These are phyloP conservation scores for Aspergillus neoniger DNA, from an alignment of 2,329 filamentous ascomycete species.

Conservation along the genomic window DNA sequence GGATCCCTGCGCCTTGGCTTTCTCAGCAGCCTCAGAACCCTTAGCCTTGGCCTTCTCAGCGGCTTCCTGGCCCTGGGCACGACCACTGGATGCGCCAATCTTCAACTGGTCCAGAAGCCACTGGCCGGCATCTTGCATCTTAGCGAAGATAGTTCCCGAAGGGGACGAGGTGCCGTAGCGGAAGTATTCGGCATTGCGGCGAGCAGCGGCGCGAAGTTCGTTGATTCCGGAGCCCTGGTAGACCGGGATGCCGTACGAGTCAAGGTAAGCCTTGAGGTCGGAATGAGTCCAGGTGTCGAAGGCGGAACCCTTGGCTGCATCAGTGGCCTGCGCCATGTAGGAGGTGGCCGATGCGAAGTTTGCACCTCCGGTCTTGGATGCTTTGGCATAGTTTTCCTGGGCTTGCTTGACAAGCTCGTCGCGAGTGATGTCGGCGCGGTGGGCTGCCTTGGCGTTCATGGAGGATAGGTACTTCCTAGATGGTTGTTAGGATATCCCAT, in stretches of 20 bases:
- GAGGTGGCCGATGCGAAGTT: conserved; percentile 67
- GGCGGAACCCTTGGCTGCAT: conserved; percentile 62
- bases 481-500: not conserved
- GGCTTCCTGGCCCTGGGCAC: conserved; percentile 51
- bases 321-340: conserved; percentile 67
- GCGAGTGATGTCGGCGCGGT: conserved; percentile 66
- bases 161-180: conserved; percentile 71
- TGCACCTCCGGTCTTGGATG: conserved; percentile 49
- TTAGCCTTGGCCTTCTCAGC: conserved; percentile 46
- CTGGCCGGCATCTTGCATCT: conserved; percentile 52
- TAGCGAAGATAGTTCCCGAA: conserved; percentile 65
- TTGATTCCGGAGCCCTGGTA: conserved; percentile 70
- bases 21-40: conserved; percentile 46
- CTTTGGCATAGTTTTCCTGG: conserved; percentile 49
- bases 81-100: conserved; percentile 50
- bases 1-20: conserved; percentile 47
- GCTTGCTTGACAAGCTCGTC: conserved; percentile 69
- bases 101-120: conserved; percentile 54
- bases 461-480: conserved; percentile 51
- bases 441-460: conserved; percentile 56
- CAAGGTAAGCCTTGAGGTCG: conserved; percentile 76
- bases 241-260: conserved; percentile 71
- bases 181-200: conserved; percentile 75
- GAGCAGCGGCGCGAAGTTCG: conserved; percentile 69
- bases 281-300: conserved; percentile 73